Evolutionary conservation across 2,329 filamentous ascomycete genomes (phyloP).

Genomic region (Raffaelea arxii): DNA sequence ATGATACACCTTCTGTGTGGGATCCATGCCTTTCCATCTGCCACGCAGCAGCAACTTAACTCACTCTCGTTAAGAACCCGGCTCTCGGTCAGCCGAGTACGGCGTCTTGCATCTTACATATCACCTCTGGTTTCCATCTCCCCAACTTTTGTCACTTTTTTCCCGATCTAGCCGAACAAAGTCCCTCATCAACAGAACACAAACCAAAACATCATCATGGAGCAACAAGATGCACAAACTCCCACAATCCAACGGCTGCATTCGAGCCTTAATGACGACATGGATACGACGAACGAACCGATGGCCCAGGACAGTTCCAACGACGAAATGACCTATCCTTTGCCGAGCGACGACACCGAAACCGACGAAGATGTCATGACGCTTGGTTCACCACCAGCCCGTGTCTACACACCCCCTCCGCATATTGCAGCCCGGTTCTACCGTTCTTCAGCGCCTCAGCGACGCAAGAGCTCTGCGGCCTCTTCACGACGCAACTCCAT

Average conservation of each 20-base stretch:
- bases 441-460: conserved; percentile 43
- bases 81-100: no score
- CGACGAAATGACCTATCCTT: neutral
- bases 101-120: neutral
- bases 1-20: neutral
- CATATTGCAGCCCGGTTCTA: conserved; percentile 74
- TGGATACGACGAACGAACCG: conserved; percentile 6
- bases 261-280: neutral
- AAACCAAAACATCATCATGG: conserved; percentile 4
- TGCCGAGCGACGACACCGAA: conserved; percentile 7
- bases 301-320: neutral
- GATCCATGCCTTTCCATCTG: no score
- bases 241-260: conserved; percentile 1
- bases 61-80: no score
- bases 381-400: conserved; percentile 5
- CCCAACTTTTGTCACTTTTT: neutral
- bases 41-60: no score
- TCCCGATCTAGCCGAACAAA: neutral
- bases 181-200: no score
- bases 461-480: conserved; percentile 65
- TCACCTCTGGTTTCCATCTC: neutral
- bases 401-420: conserved; percentile 55
- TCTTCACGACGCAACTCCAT: conserved; percentile 74
- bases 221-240: conserved; percentile 3
- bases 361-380: conserved; percentile 6